Evolutionary conservation across 495 filamentous ascomycete species (phyloP).

Genomic region (Hyaloscypha bicolor): DNA sequence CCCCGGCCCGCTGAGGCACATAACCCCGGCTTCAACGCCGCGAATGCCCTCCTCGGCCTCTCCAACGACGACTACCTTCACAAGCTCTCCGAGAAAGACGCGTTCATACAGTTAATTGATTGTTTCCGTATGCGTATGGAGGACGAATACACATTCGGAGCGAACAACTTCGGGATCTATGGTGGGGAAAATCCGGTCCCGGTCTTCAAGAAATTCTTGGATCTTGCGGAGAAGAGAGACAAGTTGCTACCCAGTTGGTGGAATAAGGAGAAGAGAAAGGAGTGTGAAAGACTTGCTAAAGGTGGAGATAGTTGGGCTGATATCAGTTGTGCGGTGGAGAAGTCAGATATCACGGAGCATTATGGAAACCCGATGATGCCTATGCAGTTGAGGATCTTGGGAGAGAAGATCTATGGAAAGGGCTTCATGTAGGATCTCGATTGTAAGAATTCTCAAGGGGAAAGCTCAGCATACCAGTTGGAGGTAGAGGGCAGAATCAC

Average conservation of each 20-base stretch:
- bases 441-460: neutral
- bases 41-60: conserved; percentile 17
- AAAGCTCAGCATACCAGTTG: neutral
- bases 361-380: conserved; percentile 38
- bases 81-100: conserved; percentile 35
- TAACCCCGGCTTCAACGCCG: conserved; percentile 14
- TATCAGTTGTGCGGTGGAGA: conserved; percentile 31
- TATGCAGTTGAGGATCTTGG: conserved; percentile 34
- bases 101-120: conserved; percentile 42
- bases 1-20: conserved; percentile 1
- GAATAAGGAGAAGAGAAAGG: conserved; percentile 32
- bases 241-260: conserved; percentile 41
- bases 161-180: conserved; percentile 34
- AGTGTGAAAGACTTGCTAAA: conserved; percentile 26
- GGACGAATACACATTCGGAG: conserved; percentile 36
- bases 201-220: conserved; percentile 38
- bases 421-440: conserved; percentile 12
- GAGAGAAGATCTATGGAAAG: conserved; percentile 23
- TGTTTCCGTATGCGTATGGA: conserved; percentile 41
- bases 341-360: conserved; percentile 36
- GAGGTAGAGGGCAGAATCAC: neutral
- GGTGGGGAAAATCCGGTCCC: conserved; percentile 22
- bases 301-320: conserved; percentile 22
- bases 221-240: conserved; percentile 29
- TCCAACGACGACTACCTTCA: conserved; percentile 30